Evolutionary conservation across 345 rosid species (phyloP).

Genomic region (Ceriops tagal): DNA sequence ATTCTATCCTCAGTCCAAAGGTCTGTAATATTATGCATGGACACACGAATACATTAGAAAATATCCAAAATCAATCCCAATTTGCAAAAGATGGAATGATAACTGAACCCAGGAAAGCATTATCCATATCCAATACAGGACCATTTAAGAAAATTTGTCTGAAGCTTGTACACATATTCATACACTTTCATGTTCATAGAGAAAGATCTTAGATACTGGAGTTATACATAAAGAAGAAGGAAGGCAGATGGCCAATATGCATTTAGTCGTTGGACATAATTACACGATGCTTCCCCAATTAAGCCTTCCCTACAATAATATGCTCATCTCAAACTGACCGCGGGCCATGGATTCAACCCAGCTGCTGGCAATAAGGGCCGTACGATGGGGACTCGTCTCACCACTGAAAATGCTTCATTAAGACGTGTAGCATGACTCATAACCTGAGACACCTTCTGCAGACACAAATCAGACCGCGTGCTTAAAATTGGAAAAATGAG

Average conservation of each 20-base stretch:
- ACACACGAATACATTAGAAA: too few relatives aligned
- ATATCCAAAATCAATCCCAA: neutral
- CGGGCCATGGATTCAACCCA: conserved; percentile 74
- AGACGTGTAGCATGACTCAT: conserved; percentile 67
- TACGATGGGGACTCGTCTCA: conserved; percentile 69
- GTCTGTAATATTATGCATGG: too few relatives aligned
- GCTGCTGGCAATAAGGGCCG: conserved; percentile 67
- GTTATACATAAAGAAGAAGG: conserved; percentile 7
- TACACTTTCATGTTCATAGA: conserved; percentile 10
- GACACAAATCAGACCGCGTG: conserved; percentile 1
- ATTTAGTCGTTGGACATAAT: too few relatives aligned
- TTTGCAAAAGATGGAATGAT: neutral
- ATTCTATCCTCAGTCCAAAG: too few relatives aligned
- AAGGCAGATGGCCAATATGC: too few relatives aligned
- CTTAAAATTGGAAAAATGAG: neutral
- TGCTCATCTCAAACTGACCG: conserved; percentile 62
- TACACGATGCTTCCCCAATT: too few relatives aligned
- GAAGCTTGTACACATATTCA: conserved; percentile 19
- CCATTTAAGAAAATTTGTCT: neutral
- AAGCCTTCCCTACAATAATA: neutral
- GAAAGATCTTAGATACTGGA: conserved; percentile 10
- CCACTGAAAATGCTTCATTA: conserved; percentile 83
- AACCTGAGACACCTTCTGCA: conserved; percentile 75
- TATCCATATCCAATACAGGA: neutral
- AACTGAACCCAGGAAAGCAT: neutral